A percentile compares a stretch with the other conserved stretches of the same genome.
phyloP scores from a whole-genome alignment of 140 eudicot genomes.

The Cichorium intybus region DNA sequence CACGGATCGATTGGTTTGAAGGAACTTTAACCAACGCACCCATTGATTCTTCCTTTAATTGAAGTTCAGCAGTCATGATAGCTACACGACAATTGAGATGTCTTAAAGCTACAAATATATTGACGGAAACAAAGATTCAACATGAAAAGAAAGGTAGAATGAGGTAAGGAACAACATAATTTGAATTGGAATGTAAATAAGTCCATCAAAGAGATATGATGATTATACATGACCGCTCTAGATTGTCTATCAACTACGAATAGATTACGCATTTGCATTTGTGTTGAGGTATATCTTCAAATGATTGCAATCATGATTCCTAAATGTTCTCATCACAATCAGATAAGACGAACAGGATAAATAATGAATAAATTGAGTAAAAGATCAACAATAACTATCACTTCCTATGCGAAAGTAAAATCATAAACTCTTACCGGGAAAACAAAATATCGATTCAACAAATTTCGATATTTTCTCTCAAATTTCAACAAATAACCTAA shows the following conservation, averaged over 20 bases:
- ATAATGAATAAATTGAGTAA: background rate
- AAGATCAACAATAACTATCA: background rate
- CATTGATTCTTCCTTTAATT: constrained; percentile 37
- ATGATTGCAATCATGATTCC: background rate
- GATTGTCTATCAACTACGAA: background rate
- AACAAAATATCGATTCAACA: background rate
- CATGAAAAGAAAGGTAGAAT: background rate
- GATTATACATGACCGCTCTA: background rate
- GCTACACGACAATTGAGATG: constrained; percentile 34
- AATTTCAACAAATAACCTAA: constrained; percentile 14
- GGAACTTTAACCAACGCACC: constrained; percentile 36
- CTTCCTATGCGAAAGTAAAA: background rate
- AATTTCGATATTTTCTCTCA: background rate
- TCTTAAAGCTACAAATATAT: constrained; percentile 43
- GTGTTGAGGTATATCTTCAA: constrained; percentile 6
- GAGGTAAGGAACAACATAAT: background rate
- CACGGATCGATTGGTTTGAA: constrained; percentile 43
- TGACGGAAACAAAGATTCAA: background rate
- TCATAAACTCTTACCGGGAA: background rate
- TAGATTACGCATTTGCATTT: background rate
- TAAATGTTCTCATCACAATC: constrained; percentile 5
- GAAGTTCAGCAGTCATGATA: constrained; percentile 43
- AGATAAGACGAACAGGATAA: background rate
- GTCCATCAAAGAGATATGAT: background rate
- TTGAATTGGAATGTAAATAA: background rate